These are phyloP conservation scores for Candida mattraensis DNA, from an alignment of 805 yeast genomes.

Conservation along the genomic window DNA sequence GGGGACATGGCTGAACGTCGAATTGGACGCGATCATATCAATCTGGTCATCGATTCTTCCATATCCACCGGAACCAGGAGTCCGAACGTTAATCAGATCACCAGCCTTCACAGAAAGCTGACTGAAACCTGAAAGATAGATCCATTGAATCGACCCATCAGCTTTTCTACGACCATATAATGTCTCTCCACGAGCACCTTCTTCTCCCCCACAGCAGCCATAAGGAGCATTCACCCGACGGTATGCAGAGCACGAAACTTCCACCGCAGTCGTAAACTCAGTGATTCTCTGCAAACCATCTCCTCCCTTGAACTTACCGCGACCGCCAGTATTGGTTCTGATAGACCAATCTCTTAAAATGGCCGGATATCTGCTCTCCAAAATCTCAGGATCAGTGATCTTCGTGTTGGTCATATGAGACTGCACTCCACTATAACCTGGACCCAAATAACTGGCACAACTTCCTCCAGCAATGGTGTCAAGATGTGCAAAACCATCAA, in stretches of 20 bases:
- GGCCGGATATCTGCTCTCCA: conserved; percentile 52
- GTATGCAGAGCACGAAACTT: conserved; percentile 38
- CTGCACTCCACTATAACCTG: conserved; percentile 49
- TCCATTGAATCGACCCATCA: conserved; percentile 15
- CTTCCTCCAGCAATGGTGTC: conserved; percentile 55
- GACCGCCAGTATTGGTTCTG: conserved; percentile 46
- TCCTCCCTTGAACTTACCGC: conserved; percentile 46
- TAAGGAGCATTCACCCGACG: conserved; percentile 45
- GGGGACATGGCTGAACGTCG: no score
- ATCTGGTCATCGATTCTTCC: conserved; percentile 25
- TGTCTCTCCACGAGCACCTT: conserved; percentile 40
- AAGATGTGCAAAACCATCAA: conserved; percentile 47
- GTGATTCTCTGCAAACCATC: conserved; percentile 40
- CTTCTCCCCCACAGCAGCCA: conserved; percentile 46
- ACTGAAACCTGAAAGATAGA: conserved; percentile 30
- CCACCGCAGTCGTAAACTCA: conserved; percentile 12
- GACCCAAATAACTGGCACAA: conserved; percentile 49
- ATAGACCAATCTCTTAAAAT: conserved; percentile 43
- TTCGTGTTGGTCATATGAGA: conserved; percentile 55
- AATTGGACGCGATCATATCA: no score
- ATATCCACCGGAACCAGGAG: conserved; percentile 37
- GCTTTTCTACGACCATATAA: conserved; percentile 20
- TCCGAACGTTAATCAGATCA: conserved; percentile 26
- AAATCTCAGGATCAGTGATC: conserved; percentile 53
- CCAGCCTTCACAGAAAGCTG: conserved; percentile 26